These are phyloP conservation scores for Syzygium syzygioides DNA, from an alignment of 441 rosid genomes.

Conservation along the genomic window DNA sequence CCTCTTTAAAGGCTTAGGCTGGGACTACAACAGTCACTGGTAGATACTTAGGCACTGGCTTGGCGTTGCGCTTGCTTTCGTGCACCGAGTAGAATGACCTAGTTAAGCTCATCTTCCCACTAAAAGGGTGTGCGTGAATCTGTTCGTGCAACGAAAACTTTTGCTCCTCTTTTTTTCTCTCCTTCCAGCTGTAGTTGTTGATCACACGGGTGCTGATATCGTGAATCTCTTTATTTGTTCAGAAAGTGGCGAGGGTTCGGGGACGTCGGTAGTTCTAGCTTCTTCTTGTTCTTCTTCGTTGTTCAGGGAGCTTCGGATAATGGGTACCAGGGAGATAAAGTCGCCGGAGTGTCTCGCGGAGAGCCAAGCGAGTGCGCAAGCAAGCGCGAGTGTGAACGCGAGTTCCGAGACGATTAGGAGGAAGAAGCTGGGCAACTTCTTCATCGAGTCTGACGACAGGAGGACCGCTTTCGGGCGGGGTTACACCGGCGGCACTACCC, in stretches of 20 bases:
- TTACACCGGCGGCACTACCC: constrained; percentile 81
- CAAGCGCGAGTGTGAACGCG: constrained; percentile 9
- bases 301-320: constrained; percentile 16
- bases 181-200: not conserved
- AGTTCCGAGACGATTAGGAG: constrained; percentile 29
- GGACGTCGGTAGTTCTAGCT: not conserved
- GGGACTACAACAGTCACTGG: not conserved
- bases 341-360: constrained; percentile 38
- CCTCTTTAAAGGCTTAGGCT: not conserved
- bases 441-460: constrained; percentile 80
- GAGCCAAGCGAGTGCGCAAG: constrained; percentile 16
- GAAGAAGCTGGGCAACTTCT: constrained; percentile 64
- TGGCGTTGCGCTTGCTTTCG: not conserved
- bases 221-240: not conserved
- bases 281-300: not conserved
- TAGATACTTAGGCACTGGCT: not conserved
- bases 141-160: not conserved
- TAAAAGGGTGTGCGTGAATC: not conserved
- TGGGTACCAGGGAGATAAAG: constrained; percentile 64
- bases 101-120: not conserved
- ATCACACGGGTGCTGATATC: not conserved
- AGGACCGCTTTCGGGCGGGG: constrained; percentile 77
- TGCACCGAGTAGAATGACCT: not conserved
- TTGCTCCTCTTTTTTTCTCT: not conserved
- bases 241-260: not conserved